phyloP scores from a whole-genome alignment of 805 yeast genomes.

The Hagleromyces aurorensis region DNA sequence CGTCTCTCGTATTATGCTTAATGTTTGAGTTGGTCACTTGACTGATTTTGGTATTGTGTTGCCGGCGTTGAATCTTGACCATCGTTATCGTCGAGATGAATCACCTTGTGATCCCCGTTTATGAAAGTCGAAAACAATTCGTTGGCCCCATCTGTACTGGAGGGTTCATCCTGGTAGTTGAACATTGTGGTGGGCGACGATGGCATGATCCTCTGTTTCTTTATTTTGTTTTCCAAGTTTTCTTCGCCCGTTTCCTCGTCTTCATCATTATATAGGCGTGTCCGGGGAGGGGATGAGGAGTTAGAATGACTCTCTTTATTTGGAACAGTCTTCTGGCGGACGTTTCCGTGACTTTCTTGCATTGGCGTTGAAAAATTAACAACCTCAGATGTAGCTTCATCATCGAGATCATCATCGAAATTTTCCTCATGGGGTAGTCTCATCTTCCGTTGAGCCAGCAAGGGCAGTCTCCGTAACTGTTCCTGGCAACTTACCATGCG shows the following conservation, averaged over 20 bases:
- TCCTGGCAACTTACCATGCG: constrained; percentile 22
- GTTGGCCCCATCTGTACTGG: constrained; percentile 12
- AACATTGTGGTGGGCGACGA: constrained; percentile 29
- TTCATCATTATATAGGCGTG: constrained; percentile 4
- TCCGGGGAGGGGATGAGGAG: constrained; percentile 7
- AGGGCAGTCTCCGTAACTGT: constrained; percentile 25
- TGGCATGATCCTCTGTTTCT: constrained; percentile 25
- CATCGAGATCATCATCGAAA: constrained; percentile 18
- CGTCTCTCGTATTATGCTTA: too few species aligned
- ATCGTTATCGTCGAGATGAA: constrained; percentile 7
- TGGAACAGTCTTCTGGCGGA: constrained; percentile 3
- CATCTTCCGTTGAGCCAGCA: constrained; percentile 11
- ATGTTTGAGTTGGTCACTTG: constrained; percentile 8
- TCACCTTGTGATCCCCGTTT: constrained; percentile 10
- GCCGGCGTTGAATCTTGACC: constrained; percentile 24
- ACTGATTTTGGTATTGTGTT: constrained; percentile 15
- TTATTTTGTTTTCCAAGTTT: constrained; percentile 9
- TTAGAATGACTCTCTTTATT: constrained; percentile 3
- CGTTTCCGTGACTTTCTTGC: constrained; percentile 8
- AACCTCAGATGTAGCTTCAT: constrained; percentile 15
- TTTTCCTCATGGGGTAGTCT: too few species aligned
- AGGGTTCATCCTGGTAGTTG: constrained; percentile 15
- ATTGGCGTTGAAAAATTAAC: constrained; percentile 15
- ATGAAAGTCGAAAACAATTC: constrained; percentile 23
- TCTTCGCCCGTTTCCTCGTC: constrained; percentile 9